phyloP scores from a whole-genome alignment of 805 yeast genomes.

The Jamesozyma lodderae region DNA sequence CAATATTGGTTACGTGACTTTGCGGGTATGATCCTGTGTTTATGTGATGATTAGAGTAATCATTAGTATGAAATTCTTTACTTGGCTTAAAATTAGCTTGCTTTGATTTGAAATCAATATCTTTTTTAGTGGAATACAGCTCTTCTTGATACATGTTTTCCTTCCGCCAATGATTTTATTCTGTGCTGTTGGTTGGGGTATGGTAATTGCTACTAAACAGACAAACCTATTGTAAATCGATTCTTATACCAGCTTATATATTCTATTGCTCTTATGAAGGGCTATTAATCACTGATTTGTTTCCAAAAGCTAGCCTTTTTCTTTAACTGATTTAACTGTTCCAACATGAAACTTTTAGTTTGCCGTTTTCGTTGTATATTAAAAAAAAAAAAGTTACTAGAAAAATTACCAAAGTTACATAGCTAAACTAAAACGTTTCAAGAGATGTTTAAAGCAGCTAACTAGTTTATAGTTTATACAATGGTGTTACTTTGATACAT shows the following conservation, averaged over 20 bases:
- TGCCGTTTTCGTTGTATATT: not conserved
- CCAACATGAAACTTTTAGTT: not conserved
- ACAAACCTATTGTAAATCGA: no score
- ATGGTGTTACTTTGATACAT: no score
- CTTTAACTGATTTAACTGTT: not conserved
- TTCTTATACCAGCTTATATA: no score
- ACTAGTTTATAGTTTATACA: no score
- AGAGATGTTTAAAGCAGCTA: no score
- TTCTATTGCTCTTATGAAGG: no score
- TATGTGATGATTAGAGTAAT: conserved; percentile 61
- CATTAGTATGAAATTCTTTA: conserved; percentile 44
- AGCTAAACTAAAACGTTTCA: not conserved
- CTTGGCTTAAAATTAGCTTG: conserved; percentile 21
- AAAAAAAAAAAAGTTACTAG: no score
- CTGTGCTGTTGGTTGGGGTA: no score
- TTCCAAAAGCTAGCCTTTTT: not conserved
- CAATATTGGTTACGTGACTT: conserved; percentile 52
- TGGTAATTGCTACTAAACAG: no score
- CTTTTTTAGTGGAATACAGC: not conserved
- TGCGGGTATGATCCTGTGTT: conserved; percentile 58
- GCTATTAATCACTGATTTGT: no score
- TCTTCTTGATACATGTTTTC: conserved; percentile 2
- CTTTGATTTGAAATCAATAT: conserved; percentile 6
- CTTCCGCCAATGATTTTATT: not conserved
- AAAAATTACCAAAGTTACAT: not conserved